Evolutionary conservation across 169 alveolate species (phyloP).

Genomic region (Babesia bovis): DNA sequence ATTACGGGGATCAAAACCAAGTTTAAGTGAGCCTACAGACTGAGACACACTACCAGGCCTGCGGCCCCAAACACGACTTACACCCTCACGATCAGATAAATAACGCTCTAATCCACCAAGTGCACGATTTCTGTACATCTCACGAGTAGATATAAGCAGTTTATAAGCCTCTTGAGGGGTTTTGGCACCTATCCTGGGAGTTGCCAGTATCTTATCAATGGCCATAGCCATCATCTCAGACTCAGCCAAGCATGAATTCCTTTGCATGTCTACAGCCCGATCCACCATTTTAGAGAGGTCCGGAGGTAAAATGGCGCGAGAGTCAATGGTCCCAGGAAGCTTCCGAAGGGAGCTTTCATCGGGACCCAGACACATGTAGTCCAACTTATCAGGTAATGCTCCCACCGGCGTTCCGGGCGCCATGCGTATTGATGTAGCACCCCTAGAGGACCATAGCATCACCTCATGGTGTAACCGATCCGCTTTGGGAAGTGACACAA

Average conservation of each 20-base stretch:
- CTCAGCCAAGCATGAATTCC: neutral
- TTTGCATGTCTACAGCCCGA: neutral
- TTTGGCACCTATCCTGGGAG: neutral
- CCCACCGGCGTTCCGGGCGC: slow-evolving; percentile 1
- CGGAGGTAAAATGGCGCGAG: neutral
- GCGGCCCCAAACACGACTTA: slow-evolving; percentile 20
- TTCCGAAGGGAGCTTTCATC: neutral
- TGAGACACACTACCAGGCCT: slow-evolving; percentile 4
- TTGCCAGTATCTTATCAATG: neutral
- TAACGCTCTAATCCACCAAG: slow-evolving; percentile 29
- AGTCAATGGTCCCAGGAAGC: neutral
- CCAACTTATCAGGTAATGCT: neutral
- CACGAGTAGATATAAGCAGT: neutral
- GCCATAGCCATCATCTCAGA: slow-evolving; percentile 11
- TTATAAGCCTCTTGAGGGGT: slow-evolving; percentile 5
- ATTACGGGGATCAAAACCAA: no score
- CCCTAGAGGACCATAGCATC: neutral
- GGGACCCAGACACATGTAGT: slow-evolving; percentile 3
- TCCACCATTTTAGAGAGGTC: neutral
- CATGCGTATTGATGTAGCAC: neutral
- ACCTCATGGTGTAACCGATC: neutral
- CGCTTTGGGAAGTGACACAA: neutral
- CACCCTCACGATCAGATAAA: neutral
- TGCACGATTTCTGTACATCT: slow-evolving; percentile 3
- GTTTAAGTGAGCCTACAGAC: no score